Base-by-base conservation (phyloP, 129 eudicot species). In the Gnaphalium uliginosum region DNA sequence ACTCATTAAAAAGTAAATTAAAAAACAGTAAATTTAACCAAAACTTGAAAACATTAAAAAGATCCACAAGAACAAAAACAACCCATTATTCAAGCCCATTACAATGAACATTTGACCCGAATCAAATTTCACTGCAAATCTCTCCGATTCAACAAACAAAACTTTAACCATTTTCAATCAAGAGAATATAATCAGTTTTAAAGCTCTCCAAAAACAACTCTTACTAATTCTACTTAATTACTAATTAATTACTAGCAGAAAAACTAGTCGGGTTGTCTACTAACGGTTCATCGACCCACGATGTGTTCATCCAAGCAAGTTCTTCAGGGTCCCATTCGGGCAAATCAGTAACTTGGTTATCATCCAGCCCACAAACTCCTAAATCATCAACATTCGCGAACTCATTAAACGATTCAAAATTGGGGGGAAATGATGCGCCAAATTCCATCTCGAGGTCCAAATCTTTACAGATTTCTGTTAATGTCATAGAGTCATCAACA, bases 271-370 rank as follows among this genome's bases (percentile, higher is more conserved):
- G 81, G 86, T 30, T 2, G 17, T 76, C 66, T 19, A 37, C 69
- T 48, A 58, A 17, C 58, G 84, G 80, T 11, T 80, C 86, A 9
- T 71, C 86, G 69, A 61, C 29, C 76, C 73, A 78, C 66, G 71
- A 37, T 46, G 77, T 86, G 61, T 87, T 88, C 79, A 81, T 85
- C 92, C 90, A 90, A 59, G 81, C 79, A 69, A 79, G 74, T 24
- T 83, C 96, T 51, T 87, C 97, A 25, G 60, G 81, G 56, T 86
- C 90, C 73, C 87, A 89, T 77, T 84, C 86, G 7, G 87, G 92
- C 22, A 89, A 69, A 2, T 68, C 85, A 24, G 21, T 58, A 5
- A 84, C 69, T 18, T 24, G 81, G 4, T 79, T 32, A 51, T 69
- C 84, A 0, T 88, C 96, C 2, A 86, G 61, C 23, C 90, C 96